phyloP scores from a whole-genome alignment of 305 asterid genomes.

The Andrographis paniculata region DNA sequence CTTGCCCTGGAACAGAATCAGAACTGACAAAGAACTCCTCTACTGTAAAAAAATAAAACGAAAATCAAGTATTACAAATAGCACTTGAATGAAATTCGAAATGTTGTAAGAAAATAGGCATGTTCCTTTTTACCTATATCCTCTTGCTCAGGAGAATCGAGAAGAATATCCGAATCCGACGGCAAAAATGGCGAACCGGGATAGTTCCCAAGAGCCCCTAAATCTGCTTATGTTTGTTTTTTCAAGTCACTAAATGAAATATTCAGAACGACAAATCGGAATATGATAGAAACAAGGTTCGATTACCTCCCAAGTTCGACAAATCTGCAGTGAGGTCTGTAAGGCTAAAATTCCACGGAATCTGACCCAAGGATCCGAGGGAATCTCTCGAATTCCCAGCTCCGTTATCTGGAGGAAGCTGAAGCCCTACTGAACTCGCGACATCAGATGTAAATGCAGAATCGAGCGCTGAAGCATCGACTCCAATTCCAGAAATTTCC shows the following conservation, averaged over 20 bases:
- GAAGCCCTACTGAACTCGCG: conserved; percentile 48
- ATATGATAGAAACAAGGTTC: neutral
- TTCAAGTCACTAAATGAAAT: neutral
- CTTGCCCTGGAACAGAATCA: conserved; percentile 42
- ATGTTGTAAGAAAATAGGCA: neutral
- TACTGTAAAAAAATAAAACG: conserved; percentile 32
- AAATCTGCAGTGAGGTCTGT: conserved; percentile 67
- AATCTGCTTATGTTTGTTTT: conserved; percentile 36
- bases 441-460: conserved; percentile 66
- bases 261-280: neutral
- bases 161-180: conserved; percentile 73
- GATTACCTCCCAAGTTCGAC: conserved; percentile 61
- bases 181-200: conserved; percentile 64
- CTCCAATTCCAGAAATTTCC: conserved; percentile 61
- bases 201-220: conserved; percentile 73
- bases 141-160: conserved; percentile 61
- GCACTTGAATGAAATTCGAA: conserved; percentile 3
- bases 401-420: conserved; percentile 61
- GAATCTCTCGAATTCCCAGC: conserved; percentile 57
- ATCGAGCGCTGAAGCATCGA: conserved; percentile 56
- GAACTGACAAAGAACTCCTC: conserved; percentile 78
- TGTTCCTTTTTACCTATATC: conserved; percentile 42
- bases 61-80: neutral
- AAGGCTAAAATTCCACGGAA: conserved; percentile 73
- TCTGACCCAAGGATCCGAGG: conserved; percentile 51